Evolutionary conservation across 345 rosid species (phyloP), one percentile per base, ranked within the genome.

Genomic region (Kernera saxatilis): DNA sequence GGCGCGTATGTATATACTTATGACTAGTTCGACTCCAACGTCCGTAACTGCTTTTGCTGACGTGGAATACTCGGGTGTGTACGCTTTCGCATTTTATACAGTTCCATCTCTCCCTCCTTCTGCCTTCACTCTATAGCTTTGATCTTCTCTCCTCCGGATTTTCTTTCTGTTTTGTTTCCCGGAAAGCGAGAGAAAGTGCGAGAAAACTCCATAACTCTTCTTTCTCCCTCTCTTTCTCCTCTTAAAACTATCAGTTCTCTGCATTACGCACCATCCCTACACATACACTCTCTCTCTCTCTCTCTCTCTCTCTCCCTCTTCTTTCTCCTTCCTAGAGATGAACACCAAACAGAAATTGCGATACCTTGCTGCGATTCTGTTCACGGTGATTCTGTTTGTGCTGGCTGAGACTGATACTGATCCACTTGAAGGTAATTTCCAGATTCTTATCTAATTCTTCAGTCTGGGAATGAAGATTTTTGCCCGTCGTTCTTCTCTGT

Each of bases 401-500:
- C 77, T 64, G 35, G 72, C 85, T 59, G 46, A 65, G 33, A 82
- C 90, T 7, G 64, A 65, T 25, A 89, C 93, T 23, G 91, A 91
- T 79, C 84, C 80, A 26, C 72, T 81, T 29, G 95, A 94, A 44
- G 92, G 99, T 91, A 83, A 70, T 55, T 58, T 57, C 27, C 33
- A 60, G 58, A 63, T 26, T 21, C 53, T 55, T 39, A 22, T 36
- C 26, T 45, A 13, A 32, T 7, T 57, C 45, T 64, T 26, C 17
- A 40, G 35, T 48, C 48, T 60, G 53, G 1, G 62, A 40, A 22
- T 15, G 56, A 60, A 27, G 56, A 43, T 27, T 19, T 19, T 0
- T 36, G 18, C 37, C 18, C 59, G 15, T 57, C 23, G 29, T 40
- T 69, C 65, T 63, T 43, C 57, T 69, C 55, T 22, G 50, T 3